Conservation (phyloP, 2,329 filamentous ascomycete genomes). For the Lasiodiplodia citricola region DNA sequence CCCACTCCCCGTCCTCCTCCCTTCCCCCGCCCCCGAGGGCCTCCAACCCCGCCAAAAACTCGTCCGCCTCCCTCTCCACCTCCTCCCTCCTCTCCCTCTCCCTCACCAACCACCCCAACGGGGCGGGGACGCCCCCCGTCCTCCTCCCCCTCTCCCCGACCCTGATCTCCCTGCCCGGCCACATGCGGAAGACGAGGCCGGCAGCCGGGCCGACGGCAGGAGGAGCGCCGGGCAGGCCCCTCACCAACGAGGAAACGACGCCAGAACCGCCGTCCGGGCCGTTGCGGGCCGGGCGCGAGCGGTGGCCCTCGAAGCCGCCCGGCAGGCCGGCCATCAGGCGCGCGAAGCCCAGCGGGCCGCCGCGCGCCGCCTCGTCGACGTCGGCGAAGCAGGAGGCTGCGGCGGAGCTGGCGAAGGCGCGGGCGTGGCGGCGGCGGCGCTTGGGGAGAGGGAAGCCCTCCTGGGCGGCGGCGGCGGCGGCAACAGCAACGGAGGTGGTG, state of each 20-base stretch:
- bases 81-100: neutral
- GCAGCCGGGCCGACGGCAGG: neutral
- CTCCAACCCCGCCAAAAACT: neutral
- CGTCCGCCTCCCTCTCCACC: neutral
- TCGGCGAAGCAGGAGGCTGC: neutral
- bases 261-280: neutral
- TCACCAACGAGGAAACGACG: too few relatives aligned
- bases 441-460: neutral
- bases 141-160: neutral
- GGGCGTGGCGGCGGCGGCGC: neutral
- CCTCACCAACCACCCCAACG: neutral
- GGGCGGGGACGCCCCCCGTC: neutral
- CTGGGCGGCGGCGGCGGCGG: neutral
- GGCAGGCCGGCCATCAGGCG: neutral
- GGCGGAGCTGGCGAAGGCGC: neutral
- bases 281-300: neutral
- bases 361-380: neutral
- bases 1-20: neutral
- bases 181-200: neutral
- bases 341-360: neutral
- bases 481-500: neutral
- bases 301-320: neutral
- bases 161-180: neutral
- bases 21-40: too few relatives aligned
- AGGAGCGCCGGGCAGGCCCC: too few relatives aligned